phyloP scores from a whole-genome alignment of 2,329 filamentous ascomycete species.

The Cytospora paraplurivora region DNA sequence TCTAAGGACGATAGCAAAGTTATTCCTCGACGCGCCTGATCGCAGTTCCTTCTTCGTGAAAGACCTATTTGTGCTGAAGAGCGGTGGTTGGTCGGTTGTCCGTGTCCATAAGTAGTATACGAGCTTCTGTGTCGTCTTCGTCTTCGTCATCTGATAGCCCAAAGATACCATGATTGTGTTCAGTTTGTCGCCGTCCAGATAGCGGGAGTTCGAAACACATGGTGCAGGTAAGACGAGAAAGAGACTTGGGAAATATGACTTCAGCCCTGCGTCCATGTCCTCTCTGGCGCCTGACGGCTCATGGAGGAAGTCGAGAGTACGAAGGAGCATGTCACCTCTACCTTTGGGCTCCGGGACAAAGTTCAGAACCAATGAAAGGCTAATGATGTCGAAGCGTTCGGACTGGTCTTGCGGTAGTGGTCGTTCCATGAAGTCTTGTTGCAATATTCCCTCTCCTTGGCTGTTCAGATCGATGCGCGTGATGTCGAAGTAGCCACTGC shows the following conservation, averaged over 20 bases:
- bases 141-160: constrained; percentile 67
- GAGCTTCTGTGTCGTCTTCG: constrained; percentile 79
- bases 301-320: constrained; percentile 71
- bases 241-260: constrained; percentile 62
- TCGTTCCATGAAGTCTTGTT: constrained; percentile 93
- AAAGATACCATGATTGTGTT: constrained; percentile 73
- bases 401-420: constrained; percentile 65
- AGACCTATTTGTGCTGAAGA: constrained; percentile 30
- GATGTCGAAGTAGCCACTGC: constrained; percentile 69
- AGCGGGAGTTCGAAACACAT: constrained; percentile 88
- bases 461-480: constrained; percentile 89
- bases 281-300: constrained; percentile 32
- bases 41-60: constrained; percentile 78
- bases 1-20: constrained; percentile 79
- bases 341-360: constrained; percentile 78
- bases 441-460: constrained; percentile 75
- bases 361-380: constrained; percentile 89
- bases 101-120: constrained; percentile 86
- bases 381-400: constrained; percentile 84
- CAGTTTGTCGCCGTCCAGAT: constrained; percentile 73
- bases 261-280: constrained; percentile 21
- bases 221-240: constrained; percentile 90
- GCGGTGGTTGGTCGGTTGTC: constrained; percentile 31
- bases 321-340: constrained; percentile 82
- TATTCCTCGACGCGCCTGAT: constrained; percentile 77